phyloP scores from a whole-genome alignment of 768 basidiomycete species.

The Lentinula edodes region DNA sequence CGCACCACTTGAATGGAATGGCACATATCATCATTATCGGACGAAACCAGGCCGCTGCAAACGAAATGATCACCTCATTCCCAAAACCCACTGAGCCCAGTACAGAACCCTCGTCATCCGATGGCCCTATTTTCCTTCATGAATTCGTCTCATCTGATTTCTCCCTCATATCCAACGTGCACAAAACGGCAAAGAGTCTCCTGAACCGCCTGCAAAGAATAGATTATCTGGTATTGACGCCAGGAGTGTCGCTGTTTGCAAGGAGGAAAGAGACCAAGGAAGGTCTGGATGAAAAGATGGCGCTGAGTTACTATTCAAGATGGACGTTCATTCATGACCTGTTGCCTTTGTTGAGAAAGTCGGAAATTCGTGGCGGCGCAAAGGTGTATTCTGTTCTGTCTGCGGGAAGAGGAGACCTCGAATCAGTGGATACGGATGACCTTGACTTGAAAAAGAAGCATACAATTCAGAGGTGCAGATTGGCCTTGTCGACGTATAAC shows the following conservation, averaged over 20 bases:
- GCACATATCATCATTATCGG: constrained; percentile 35
- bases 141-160: constrained; percentile 34
- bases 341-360: constrained; percentile 20
- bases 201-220: constrained; percentile 21
- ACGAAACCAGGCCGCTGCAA: constrained; percentile 28
- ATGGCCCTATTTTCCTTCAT: constrained; percentile 11
- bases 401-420: constrained; percentile 8
- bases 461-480: constrained; percentile 10
- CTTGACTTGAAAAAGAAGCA: constrained; percentile 25
- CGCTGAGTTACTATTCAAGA: constrained; percentile 26
- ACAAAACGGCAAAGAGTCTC: constrained; percentile 20
- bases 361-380: constrained; percentile 17
- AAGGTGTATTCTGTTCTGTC: constrained; percentile 24
- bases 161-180: constrained; percentile 28
- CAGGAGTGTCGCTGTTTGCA: constrained; percentile 19
- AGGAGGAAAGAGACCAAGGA: constrained; percentile 26
- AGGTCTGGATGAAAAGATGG: constrained; percentile 27
- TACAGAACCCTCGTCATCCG: constrained; percentile 1
- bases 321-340: constrained; percentile 29
- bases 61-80: constrained; percentile 25
- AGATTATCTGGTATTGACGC: constrained; percentile 26
- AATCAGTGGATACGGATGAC: constrained; percentile 19
- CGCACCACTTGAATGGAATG: constrained; percentile 30
- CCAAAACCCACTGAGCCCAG: constrained; percentile 12
- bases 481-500: constrained; percentile 18